Evolutionary conservation across 805 yeast genomes (phyloP), one percentile per base, ranked within the genome.

Genomic region (Saccharomycopsis sp.): DNA sequence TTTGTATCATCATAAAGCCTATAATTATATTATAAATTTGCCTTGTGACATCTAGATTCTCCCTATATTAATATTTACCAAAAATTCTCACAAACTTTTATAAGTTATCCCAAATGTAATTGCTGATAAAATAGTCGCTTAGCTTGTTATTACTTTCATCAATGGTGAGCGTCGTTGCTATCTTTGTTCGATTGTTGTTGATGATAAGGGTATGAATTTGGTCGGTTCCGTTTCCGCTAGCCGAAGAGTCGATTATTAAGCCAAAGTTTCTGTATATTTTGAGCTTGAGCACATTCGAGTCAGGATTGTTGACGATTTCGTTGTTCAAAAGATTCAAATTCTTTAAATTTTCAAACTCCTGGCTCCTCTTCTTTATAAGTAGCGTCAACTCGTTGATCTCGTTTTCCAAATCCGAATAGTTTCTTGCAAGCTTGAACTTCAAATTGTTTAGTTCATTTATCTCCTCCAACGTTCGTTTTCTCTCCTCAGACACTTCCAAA

Each of bases 81-180:
- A n/a, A n/a, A n/a, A n/a, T n/a, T n/a, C n/a, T n/a, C n/a, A n/a
- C n/a, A n/a, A n/a, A n/a, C 16, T 7, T 12, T 63, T 59, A 76
- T 62, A 81, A 63, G 56, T 79, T 77, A 61, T 87, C 94, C 96
- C 96, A 89, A 34, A 89, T 79, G 66, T 81, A 85, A 65, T 89
- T 88, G 14, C 89, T 79, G 34, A 87, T 79, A 68, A 87, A 88
- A 65, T 78, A 85, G 59, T 83, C 84, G 64, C 87, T 81, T 61
- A 83, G 81, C 59, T 81, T 78, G 34, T 75, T 73, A 50, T 77
- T 53, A 5, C 34, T 40, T 34, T 58, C 57, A 20, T 58, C 61
- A 48, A 61, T 56, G 1, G 50, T 56, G 50, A 61, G 54, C 2
- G 59, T 56, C 7, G 63, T 61, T 15, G 53, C 44, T 8, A 58